Base-by-base conservation (phyloP, 2,329 filamentous ascomycete species). In the Monosporascus sp. region DNA sequence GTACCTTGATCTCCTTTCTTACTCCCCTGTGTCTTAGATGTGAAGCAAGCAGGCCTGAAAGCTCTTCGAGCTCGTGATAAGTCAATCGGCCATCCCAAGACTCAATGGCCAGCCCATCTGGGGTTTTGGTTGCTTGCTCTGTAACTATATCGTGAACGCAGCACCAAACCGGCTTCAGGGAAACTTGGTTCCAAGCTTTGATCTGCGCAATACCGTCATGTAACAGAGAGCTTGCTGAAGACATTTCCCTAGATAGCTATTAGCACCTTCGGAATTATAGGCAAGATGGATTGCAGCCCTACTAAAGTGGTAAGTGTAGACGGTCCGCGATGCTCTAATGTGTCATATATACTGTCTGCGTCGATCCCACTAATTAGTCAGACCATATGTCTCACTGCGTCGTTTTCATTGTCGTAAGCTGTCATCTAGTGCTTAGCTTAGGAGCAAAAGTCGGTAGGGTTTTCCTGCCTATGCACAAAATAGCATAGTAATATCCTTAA, bases 1-100 rank as follows among this genome's bases (percentile, higher is more conserved):
- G 60, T 17, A 66, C 50, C 9, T 58, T 34, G 2, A 27, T 46
- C 20, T 44, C 60, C 50, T 50, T 27, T 20, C 24, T 49, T 24
- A 65, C 49, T 36, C 58, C 58, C 2, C 26, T 16, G 2, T 51
- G 36, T 27, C 53, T 47, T 11, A 64, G 49, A 6, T 37, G 27
- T 14, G 27, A 44, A 24, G 57, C 54, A 20, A 59, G 36, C 14
- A 44, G 37, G 9, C 49, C 49, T 8, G 51, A 45, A 17, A 46
- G 44, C 17, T 9, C 36, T 16, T 49, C 45, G 7, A 52, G 36
- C 44, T 52, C 51, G 20, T 17, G 19, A 46, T 52, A 52, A 5
- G 44, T 48, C 8, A 46, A 31, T 16, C 16, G 7, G 11, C 41
- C 41, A 44, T 44, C 41, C 41, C 41, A 44, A 44, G 41, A 19